A percentile compares a stretch with the other conserved stretches of the same genome.
Evolutionary conservation across 2,329 filamentous ascomycete genomes (phyloP).

Genomic region (Pseudogymnoascus sp.): DNA sequence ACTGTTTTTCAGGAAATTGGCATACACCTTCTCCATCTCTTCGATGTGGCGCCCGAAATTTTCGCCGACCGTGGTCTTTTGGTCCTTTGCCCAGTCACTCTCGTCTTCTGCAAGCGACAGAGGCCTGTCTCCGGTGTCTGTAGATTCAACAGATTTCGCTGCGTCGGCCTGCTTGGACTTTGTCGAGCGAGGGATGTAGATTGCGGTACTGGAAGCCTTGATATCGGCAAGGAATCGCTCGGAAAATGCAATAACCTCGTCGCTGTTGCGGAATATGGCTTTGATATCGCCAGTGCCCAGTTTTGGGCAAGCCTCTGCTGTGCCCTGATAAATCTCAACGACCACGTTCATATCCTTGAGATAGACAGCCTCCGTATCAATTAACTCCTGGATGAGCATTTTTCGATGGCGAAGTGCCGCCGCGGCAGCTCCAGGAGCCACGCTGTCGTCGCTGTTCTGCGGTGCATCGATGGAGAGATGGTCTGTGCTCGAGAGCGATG

Average conservation of each 20-base stretch:
- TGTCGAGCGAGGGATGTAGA: slow-evolving; percentile 59
- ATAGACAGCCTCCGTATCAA: slow-evolving; percentile 88
- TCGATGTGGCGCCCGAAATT: slow-evolving; percentile 44
- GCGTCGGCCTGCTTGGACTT: slow-evolving; percentile 37
- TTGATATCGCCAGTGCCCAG: slow-evolving; percentile 81
- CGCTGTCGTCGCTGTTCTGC: slow-evolving; percentile 32
- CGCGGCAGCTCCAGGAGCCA: slow-evolving; percentile 49
- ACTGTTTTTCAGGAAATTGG: slow-evolving; percentile 57
- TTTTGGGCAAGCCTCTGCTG: slow-evolving; percentile 72
- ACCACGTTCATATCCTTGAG: slow-evolving; percentile 95
- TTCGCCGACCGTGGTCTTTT: slow-evolving; percentile 28
- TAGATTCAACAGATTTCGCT: slow-evolving; percentile 19
- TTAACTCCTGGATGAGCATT: slow-evolving; percentile 81
- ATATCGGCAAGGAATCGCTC: slow-evolving; percentile 71
- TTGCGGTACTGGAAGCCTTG: slow-evolving; percentile 70
- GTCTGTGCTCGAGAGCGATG: slow-evolving; percentile 9
- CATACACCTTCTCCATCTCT: slow-evolving; percentile 54
- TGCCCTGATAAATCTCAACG: slow-evolving; percentile 95
- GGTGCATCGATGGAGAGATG: slow-evolving; percentile 10
- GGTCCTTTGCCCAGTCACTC: slow-evolving; percentile 22
- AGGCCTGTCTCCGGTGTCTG: slow-evolving; percentile 20
- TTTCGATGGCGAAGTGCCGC: slow-evolving; percentile 74
- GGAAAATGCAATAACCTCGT: slow-evolving; percentile 84
- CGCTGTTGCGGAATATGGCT: slow-evolving; percentile 85
- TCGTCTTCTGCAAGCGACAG: neutral